Base-by-base conservation (phyloP, 306 rosid species). In the Lithocarpus polystachyus region DNA sequence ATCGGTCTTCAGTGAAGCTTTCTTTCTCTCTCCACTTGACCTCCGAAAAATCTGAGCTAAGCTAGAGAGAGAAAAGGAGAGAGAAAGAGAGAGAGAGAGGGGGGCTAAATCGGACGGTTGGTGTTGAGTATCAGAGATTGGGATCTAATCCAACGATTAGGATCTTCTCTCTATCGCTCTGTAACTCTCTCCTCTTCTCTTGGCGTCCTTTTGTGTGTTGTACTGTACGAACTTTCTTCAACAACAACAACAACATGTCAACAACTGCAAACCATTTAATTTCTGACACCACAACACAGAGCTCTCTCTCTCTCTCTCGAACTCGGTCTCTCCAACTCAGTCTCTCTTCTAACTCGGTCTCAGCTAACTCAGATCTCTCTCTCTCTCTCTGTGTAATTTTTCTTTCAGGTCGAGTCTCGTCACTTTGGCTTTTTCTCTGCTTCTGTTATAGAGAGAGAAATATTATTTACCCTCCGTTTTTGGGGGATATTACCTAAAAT, bases 61-160 rank as follows among this genome's bases (percentile, higher is more conserved):
- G 17, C 72, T 24, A 74, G 20, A 65, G 64, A 64, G 69, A 40
- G 65, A 31, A 26, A n/a, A 43, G 71, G 56, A 67, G 69, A 24
- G 68, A 74, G 80, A 74, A 7, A 33, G 9, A 35, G 2, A 37
- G 43, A 37, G 2, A 37, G 11, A 37, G 33, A 18, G 55, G 20
- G 35, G 6, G 73, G 51, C 75, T 1, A 24, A 78, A 88, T 88
- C 92, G 78, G 74, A 87, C 91, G 90, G 93, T 79, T 57, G 82
- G 69, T 82, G 51, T 1, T 52, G 77, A 79, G 31, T 71, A 33
- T 72, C 72, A 57, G 85, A 82, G 73, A 80, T 40, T 40, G 45
- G 45, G 53, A 48, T 17, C 83, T 78, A 89, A 90, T 95, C 96
- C 40, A 90, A 85, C 67, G 93, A 94, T 79, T 82, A 70, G 85